Evolutionary conservation across 2,329 filamentous ascomycete genomes (phyloP).

Genomic region (Coleophoma cylindrospora): DNA sequence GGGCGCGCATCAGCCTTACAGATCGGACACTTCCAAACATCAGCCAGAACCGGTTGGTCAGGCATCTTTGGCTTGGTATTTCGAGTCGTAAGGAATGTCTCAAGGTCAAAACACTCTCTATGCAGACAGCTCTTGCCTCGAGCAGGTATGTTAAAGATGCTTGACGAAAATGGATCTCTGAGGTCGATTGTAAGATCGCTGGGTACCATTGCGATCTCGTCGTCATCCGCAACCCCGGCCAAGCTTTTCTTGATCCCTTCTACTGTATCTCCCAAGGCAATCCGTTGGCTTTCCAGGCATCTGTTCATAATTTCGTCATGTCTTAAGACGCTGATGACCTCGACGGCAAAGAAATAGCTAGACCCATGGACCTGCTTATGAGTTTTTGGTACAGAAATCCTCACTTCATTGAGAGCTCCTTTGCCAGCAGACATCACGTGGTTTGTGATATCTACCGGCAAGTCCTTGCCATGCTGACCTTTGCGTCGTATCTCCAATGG

Average conservation of each 20-base stretch:
- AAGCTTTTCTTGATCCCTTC: conserved; percentile 50
- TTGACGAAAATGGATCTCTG: conserved; percentile 60
- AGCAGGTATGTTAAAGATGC: conserved; percentile 65
- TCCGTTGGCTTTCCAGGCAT: conserved; percentile 30
- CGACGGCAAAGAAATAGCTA: conserved; percentile 64
- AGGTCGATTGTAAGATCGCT: conserved; percentile 57
- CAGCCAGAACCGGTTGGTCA: conserved; percentile 49
- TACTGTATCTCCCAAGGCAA: conserved; percentile 44
- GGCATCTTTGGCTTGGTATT: conserved; percentile 37
- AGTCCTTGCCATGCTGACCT: conserved; percentile 67
- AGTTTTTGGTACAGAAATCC: conserved; percentile 14
- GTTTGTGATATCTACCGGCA: conserved; percentile 69
- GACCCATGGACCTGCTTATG: conserved; percentile 27
- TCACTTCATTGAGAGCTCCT: conserved; percentile 11
- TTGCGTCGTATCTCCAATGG: conserved; percentile 59
- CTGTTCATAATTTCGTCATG: conserved; percentile 38
- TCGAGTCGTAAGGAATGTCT: conserved; percentile 71
- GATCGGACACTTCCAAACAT: conserved; percentile 84
- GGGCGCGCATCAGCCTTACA: conserved; percentile 77
- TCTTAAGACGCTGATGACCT: conserved; percentile 55
- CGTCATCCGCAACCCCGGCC: conserved; percentile 39
- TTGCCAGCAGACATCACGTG: conserved; percentile 23
- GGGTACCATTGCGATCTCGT: conserved; percentile 57
- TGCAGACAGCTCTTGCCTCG: conserved; percentile 69
- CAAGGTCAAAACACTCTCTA: conserved; percentile 84